These are phyloP conservation scores for Didymella glomerata DNA, from an alignment of 2,329 filamentous ascomycete species.

Conservation along the genomic window DNA sequence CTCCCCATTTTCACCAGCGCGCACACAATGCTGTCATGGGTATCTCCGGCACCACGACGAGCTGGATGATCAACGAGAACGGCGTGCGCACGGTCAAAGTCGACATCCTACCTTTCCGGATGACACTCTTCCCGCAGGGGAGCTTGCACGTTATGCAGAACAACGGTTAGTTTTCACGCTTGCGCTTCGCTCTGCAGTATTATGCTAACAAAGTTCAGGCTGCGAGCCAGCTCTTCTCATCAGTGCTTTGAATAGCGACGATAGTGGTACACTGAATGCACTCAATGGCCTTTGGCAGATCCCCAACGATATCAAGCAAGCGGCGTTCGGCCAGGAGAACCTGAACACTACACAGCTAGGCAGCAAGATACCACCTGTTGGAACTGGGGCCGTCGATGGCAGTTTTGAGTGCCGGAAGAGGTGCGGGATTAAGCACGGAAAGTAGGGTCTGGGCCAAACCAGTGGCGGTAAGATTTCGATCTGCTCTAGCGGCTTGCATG, in stretches of 20 bases:
- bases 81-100: conserved; percentile 56
- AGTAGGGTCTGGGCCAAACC: neutral
- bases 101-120: conserved; percentile 55
- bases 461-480: neutral
- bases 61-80: conserved; percentile 63
- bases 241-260: conserved; percentile 59
- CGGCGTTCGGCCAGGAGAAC: conserved; percentile 53
- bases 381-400: conserved; percentile 55
- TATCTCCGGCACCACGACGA: conserved; percentile 59
- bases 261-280: conserved; percentile 61
- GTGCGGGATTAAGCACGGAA: conserved; percentile 39
- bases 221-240: conserved; percentile 61
- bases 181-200: neutral
- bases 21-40: conserved; percentile 61
- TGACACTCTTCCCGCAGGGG: conserved; percentile 61
- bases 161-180: conserved; percentile 49
- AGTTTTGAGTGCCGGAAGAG: conserved; percentile 51
- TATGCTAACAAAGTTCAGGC: conserved; percentile 38
- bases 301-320: conserved; percentile 54
- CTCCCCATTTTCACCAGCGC: conserved; percentile 61
- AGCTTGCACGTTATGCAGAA: conserved; percentile 62
- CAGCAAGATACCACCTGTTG: conserved; percentile 49
- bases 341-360: conserved; percentile 45
- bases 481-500: conserved; percentile 1
- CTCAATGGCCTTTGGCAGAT: conserved; percentile 55